These are phyloP conservation scores for Paramecium sexaurelia DNA, from an alignment of 73 alveolate species.

Conservation along the genomic window DNA sequence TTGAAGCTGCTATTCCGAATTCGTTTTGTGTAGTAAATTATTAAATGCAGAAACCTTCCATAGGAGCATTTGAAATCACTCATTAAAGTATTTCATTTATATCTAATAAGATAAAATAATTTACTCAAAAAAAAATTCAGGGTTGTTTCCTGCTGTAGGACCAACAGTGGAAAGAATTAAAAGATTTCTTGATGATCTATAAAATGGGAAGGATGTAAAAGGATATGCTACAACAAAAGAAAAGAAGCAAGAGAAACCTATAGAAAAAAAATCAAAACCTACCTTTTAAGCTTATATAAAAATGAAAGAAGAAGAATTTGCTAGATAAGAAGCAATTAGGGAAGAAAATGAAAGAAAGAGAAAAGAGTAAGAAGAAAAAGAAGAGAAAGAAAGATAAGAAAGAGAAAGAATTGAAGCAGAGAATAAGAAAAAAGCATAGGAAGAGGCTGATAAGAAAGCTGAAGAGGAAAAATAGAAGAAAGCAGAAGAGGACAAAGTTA, in stretches of 20 bases:
- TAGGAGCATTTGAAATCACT: conserved; percentile 52
- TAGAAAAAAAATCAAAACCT: conserved; percentile 48
- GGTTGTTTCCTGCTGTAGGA: conserved; percentile 12
- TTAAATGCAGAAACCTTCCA: neutral
- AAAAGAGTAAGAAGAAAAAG: conserved; percentile 43
- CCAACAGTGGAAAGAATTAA: conserved; percentile 29
- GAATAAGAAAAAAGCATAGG: neutral
- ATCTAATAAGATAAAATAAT: conserved; percentile 1
- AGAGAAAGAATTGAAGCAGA: conserved; percentile 28
- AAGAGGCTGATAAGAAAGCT: neutral
- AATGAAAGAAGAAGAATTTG: conserved; percentile 60
- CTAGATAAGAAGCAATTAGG: conserved; percentile 45
- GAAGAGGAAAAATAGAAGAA: neutral
- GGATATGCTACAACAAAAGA: conserved; percentile 37
- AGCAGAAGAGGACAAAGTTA: conserved; percentile 7
- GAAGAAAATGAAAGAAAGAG: conserved; percentile 54
- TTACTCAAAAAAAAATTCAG: conserved; percentile 36
- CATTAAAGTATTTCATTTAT: neutral
- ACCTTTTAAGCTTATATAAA: conserved; percentile 10
- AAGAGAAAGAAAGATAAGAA: conserved; percentile 31
- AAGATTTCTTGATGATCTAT: neutral
- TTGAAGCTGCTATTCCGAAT: conserved; percentile 46
- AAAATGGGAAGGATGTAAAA: neutral
- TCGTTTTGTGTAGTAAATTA: conserved; percentile 31
- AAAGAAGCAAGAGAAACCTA: neutral